These are phyloP conservation scores for Bipolaris gigantea DNA, from an alignment of 2,329 filamentous ascomycete species.

Conservation along the genomic window DNA sequence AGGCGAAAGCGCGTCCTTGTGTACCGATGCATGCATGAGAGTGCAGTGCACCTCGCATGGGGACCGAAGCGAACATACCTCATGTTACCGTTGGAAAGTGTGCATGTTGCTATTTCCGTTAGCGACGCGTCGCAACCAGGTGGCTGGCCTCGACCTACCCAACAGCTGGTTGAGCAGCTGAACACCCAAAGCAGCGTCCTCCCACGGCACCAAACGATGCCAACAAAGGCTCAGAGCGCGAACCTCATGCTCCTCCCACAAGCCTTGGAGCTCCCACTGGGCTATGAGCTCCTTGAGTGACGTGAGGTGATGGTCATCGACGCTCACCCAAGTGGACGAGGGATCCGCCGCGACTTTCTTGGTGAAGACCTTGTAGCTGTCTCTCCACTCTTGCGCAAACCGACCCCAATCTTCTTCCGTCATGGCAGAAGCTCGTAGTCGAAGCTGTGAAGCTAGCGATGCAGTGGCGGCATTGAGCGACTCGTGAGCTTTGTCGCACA, in stretches of 20 bases:
- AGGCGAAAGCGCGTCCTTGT: slow-evolving; percentile 19
- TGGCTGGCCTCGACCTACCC: slow-evolving; percentile 29
- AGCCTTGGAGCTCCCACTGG: slow-evolving; percentile 57
- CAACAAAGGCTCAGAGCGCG: slow-evolving; percentile 60
- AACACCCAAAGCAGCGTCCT: slow-evolving; percentile 64
- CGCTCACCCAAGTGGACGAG: slow-evolving; percentile 61
- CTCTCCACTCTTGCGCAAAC: slow-evolving; percentile 73
- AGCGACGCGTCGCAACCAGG: not conserved
- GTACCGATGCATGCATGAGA: not conserved
- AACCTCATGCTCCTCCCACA: slow-evolving; percentile 57
- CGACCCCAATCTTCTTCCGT: slow-evolving; percentile 61
- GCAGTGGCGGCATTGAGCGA: slow-evolving; percentile 52
- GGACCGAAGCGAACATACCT: not conserved
- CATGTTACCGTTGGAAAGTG: slow-evolving; percentile 74
- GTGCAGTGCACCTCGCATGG: not conserved
- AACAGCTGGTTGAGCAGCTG: slow-evolving; percentile 56
- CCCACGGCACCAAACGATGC: slow-evolving; percentile 73
- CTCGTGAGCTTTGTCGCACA: slow-evolving; percentile 54
- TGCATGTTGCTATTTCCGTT: slow-evolving; percentile 55
- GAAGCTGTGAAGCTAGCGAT: slow-evolving; percentile 53
- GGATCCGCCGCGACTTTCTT: slow-evolving; percentile 52
- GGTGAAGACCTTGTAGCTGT: slow-evolving; percentile 65
- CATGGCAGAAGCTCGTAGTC: slow-evolving; percentile 54
- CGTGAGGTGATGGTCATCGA: slow-evolving; percentile 71
- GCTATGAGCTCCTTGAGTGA: slow-evolving; percentile 63